These are phyloP conservation scores for Pyricularia sp. DNA, from an alignment of 2,329 filamentous ascomycete genomes.

Conservation along the genomic window DNA sequence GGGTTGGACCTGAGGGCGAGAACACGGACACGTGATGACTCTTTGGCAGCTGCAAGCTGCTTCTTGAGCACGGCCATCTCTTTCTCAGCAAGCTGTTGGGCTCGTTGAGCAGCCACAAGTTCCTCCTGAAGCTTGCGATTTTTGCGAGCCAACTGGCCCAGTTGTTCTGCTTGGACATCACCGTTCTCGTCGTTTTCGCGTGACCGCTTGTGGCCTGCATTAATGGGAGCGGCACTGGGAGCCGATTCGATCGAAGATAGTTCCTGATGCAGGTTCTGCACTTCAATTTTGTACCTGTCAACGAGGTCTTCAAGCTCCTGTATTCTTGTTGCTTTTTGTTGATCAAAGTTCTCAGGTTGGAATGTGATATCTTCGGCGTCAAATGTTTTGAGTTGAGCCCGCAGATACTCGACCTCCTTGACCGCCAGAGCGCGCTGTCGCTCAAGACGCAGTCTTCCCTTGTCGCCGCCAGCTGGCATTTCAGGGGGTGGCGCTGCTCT, in stretches of 20 bases:
- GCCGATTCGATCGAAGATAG: conserved; percentile 50
- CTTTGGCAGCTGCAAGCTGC: conserved; percentile 54
- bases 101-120: conserved; percentile 54
- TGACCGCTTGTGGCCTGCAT: conserved; percentile 49
- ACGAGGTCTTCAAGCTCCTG: conserved; percentile 75
- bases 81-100: conserved; percentile 56
- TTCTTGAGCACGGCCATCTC: conserved; percentile 61
- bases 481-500: conserved; percentile 31
- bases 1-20: conserved; percentile 86
- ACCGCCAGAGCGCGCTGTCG: conserved; percentile 72
- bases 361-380: conserved; percentile 82
- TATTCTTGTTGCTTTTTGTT: conserved; percentile 60
- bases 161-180: conserved; percentile 49
- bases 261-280: conserved; percentile 61
- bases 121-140: conserved; percentile 76
- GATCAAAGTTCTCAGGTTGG: conserved; percentile 66
- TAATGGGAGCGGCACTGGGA: conserved; percentile 18
- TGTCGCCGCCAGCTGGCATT: conserved; percentile 32
- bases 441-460: conserved; percentile 63
- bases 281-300: conserved; percentile 72
- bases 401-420: conserved; percentile 89
- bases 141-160: conserved; percentile 77
- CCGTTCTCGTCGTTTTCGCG: conserved; percentile 45
- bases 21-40: conserved; percentile 64
- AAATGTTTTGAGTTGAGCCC: conserved; percentile 79